Percentiles rank a stretch among this genome's conserved stretches.
These are phyloP conservation scores for Apodospora peruviana DNA, from an alignment of 495 filamentous ascomycete genomes.

Conservation along the genomic window DNA sequence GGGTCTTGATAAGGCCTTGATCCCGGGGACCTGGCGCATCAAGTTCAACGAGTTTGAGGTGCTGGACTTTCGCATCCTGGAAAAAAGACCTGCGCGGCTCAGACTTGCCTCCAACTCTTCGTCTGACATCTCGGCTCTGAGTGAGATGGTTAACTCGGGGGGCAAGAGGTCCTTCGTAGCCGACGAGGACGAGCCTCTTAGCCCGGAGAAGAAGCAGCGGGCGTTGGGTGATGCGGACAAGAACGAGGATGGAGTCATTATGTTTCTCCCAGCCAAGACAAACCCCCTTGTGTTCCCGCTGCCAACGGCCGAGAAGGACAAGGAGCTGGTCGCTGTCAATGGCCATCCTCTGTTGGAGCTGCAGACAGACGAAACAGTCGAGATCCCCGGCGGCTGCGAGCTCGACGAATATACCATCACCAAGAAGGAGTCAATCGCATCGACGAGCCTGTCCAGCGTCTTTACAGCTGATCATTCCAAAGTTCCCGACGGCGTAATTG, in stretches of 20 bases:
- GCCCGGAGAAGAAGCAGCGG: constrained; percentile 33
- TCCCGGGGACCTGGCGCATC: constrained; percentile 44
- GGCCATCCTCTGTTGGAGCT: constrained; percentile 42
- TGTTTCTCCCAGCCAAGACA: constrained; percentile 38
- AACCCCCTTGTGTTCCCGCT: constrained; percentile 38
- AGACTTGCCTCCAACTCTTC: constrained; percentile 20
- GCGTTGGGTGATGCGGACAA: constrained; percentile 20
- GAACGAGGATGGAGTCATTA: constrained; percentile 38
- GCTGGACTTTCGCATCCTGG: constrained; percentile 45
- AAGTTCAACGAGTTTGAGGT: constrained; percentile 35
- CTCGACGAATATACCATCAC: constrained; percentile 40
- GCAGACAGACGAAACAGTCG: constrained; percentile 34
- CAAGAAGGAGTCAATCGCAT: constrained; percentile 39
- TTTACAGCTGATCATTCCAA: constrained; percentile 43
- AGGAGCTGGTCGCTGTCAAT: constrained; percentile 35
- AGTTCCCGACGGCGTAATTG: constrained; percentile 38
- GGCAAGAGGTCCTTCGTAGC: constrained; percentile 38
- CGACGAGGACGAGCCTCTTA: constrained; percentile 26
- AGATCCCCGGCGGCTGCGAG: constrained; percentile 34
- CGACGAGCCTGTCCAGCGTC: constrained; percentile 40
- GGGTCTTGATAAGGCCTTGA: constrained; percentile 31
- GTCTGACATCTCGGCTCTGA: constrained; percentile 7
- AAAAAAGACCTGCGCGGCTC: constrained; percentile 34
- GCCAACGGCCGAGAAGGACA: constrained; percentile 33
- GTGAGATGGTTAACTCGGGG: constrained; percentile 28